Base-by-base conservation (phyloP, 164 flowering plant genomes). In the Magnolia officinalis region DNA sequence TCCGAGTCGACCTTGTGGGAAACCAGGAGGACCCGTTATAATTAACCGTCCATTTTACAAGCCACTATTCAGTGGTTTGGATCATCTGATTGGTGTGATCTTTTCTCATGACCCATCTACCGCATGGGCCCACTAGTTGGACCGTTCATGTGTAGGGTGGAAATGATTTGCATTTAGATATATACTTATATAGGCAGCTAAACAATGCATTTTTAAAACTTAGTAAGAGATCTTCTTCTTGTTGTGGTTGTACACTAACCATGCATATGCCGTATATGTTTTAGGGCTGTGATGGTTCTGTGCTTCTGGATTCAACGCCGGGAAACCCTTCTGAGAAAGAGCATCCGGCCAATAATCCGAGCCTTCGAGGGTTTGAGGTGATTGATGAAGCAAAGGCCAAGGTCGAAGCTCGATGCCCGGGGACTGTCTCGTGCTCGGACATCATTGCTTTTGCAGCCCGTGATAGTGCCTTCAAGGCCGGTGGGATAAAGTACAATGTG, bases 281-380 rank as follows among this genome's bases (percentile, higher is more conserved):
- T 55, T 10, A 55, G 65, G 74, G 74, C n/a, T 72, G 74, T 23
- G 74, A 72, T 51, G 74, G 52, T 24, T 72, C 74, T 5, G 64
- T 72, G 10, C 37, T 72, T 13, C 31, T 72, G 23, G 74, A 72
- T 16, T 72, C 74, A 4, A 72, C 74, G 11, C 65, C 45, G 2
- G 74, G 74, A 37, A 72, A 52, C 64, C 61, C 63, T 14, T 24
- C 50, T 16, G 45, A 50, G 58, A 20, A 49, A 63, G 59, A 50
- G 21, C 4, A 8, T 59, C 55, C 10, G 0, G 63, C 63, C 4
- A 72, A 72, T 63, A 1, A 21, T 14, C 74, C 74, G 1, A 72
- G 74, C 65, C 63, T 72, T 3, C 20, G 74, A 6, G 74, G 74
- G 63, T 51, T 50, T 0, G 63, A 50, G 18, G 74, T 72, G 26